Conservation (phyloP, 2,329 filamentous ascomycete genomes). For the Ophiostoma quercus region DNA sequence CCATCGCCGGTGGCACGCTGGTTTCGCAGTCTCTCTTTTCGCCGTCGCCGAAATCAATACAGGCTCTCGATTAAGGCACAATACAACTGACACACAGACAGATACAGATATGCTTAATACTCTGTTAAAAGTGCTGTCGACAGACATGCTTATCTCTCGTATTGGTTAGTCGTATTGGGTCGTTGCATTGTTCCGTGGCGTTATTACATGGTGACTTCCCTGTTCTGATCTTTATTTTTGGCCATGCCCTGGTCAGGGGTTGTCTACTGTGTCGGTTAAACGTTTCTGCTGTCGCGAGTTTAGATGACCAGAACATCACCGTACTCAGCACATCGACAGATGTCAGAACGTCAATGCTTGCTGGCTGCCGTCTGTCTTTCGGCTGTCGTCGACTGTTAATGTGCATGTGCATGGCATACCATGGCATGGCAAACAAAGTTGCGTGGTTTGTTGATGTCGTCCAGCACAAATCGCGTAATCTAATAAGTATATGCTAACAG, state of each 20-base stretch:
- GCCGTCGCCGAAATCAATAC: not conserved
- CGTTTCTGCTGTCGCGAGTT: not conserved
- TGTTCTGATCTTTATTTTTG: slow-evolving; percentile 8
- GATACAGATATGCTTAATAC: not conserved
- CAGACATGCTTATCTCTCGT: not conserved
- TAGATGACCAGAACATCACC: not conserved
- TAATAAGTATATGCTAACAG: not conserved
- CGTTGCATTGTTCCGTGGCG: not conserved
- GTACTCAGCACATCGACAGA: no score
- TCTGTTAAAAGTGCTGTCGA: not conserved
- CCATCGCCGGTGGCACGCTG: slow-evolving; percentile 4
- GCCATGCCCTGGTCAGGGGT: not conserved
- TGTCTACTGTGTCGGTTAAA: not conserved
- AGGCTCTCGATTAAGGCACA: not conserved
- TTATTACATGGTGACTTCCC: not conserved
- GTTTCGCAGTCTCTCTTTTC: not conserved
- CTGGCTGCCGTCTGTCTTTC: not conserved
- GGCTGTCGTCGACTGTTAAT: not conserved
- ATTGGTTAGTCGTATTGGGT: not conserved
- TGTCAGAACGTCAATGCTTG: not conserved
- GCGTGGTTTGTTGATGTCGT: not conserved
- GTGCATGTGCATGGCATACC: not conserved
- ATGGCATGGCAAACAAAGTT: no score
- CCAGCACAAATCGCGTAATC: not conserved
- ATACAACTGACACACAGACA: not conserved